Conservation (phyloP, 257 asterid species). For the Solanum ossicruentum region DNA sequence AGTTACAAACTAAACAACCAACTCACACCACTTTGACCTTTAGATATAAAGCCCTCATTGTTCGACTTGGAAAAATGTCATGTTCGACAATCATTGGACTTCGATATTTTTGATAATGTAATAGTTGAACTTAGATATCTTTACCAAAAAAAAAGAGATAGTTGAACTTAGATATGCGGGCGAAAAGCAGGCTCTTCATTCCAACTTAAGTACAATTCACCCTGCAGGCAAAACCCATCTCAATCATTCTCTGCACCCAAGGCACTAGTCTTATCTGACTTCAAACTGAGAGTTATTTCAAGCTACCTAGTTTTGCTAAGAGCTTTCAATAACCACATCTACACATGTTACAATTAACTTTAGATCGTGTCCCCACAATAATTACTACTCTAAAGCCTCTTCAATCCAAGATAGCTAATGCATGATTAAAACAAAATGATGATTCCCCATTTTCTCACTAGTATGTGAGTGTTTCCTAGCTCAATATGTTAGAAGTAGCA, state of each 20-base stretch:
- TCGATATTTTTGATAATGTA: background rate
- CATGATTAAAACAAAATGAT: background rate
- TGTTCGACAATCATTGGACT: background rate
- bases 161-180: background rate
- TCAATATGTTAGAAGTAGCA: background rate
- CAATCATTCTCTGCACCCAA: background rate
- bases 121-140: background rate
- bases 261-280: background rate
- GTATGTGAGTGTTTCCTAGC: background rate
- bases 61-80: background rate
- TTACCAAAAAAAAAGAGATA: background rate
- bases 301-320: background rate
- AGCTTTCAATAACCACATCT: background rate
- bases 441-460: background rate
- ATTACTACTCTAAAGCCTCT: background rate
- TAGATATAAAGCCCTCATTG: background rate
- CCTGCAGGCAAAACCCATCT: background rate
- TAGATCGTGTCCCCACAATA: background rate
- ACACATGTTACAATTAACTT: background rate
- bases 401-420: background rate
- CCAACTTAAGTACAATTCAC: background rate
- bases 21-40: background rate
- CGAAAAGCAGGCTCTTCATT: background rate
- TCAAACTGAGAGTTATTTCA: background rate
- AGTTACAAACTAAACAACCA: background rate